Percentiles rank a stretch among this genome's conserved stretches.
phyloP scores from a whole-genome alignment of 1,284 basidiomycete species.

The Violaceomyces palustris region DNA sequence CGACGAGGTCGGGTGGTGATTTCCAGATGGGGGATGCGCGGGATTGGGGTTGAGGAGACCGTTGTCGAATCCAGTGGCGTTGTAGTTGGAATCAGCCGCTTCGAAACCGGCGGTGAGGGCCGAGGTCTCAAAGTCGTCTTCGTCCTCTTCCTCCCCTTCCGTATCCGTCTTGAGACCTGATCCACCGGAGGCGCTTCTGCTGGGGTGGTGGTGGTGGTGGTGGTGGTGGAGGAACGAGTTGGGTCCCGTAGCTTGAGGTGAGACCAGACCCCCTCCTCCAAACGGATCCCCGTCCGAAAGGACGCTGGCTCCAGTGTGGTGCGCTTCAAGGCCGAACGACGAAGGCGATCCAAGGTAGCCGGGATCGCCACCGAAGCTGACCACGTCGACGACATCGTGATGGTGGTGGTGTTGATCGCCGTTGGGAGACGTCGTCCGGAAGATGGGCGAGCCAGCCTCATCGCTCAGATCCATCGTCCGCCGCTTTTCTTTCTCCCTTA shows the following conservation, averaged over 20 bases:
- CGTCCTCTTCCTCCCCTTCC: background rate
- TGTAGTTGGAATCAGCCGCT: background rate
- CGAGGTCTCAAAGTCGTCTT: background rate
- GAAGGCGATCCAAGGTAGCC: background rate
- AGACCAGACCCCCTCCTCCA: background rate
- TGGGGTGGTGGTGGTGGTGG: slow-evolving; percentile 5
- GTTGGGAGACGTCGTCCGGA: too few species aligned
- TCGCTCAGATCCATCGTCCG: background rate
- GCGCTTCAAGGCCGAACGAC: too few species aligned
- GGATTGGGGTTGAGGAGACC: background rate
- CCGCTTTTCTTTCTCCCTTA: background rate
- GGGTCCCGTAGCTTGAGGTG: background rate
- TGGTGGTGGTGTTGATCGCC: too few species aligned
- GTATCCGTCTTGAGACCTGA: slow-evolving; percentile 1
- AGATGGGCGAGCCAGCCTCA: background rate
- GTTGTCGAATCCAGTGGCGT: background rate
- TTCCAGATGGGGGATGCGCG: background rate
- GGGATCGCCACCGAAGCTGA: slow-evolving; percentile 12
- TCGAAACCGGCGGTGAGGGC: background rate
- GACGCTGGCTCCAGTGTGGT: too few species aligned
- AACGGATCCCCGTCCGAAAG: too few species aligned
- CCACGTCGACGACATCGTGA: too few species aligned
- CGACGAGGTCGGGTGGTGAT: too few species aligned
- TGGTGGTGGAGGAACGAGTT: slow-evolving; percentile 2
- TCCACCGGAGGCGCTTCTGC: slow-evolving; percentile 6